Base-by-base conservation (phyloP, 768 basidiomycete species). In the Collybiopsis confluens region DNA sequence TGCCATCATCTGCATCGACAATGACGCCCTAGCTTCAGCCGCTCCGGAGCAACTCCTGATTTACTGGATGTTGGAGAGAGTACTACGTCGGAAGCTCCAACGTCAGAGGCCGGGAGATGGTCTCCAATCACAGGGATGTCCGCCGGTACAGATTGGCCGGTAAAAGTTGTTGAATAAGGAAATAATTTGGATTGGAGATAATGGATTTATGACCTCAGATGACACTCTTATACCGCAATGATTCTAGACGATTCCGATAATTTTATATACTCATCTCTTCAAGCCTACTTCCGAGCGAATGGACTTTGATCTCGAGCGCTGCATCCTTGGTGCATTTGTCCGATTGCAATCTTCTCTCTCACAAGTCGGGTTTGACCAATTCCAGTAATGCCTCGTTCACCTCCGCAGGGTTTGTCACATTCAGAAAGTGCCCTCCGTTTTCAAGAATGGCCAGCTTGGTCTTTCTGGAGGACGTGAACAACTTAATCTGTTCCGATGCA, bases 71-170 rank as follows among this genome's bases (percentile, higher is more conserved):
- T 48, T 23, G 47, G 47, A 35, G 47, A 35, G 26, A 48, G 47
- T 6, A 35, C 30, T 36, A 20, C 21, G 15, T 48, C 47, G 13
- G 47, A 48, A 37, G 47, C 30, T 15, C 33, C 30, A 23, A 20
- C 21, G 15, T 48, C 47, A n/a, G 47, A 48, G 21, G 47, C 47
- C 11, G 47, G 47, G 11, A 23, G 35, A 15, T 48, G 47, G 47
- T 48, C 47, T 48, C 47, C 47, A 2, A 30, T 24, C 26, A 30
- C 47, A 26, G 35, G 47, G 16, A 33, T 21, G 5, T 35, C 47
- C 9, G 47, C 21, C 21, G 30, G 47, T 36, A 21, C 21, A 8
- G 47, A 48, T 16, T 48, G 47, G 47, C 30, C 47, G 10, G 35
- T 35, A 8, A 48, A 48, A 21, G 24, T 48, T 4, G 26, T 48